A percentile compares a stretch with the other conserved stretches of the same genome.
Evolutionary conservation across 176 grass and related monocot genomes (phyloP).

Genomic region (Themeda triandra): DNA sequence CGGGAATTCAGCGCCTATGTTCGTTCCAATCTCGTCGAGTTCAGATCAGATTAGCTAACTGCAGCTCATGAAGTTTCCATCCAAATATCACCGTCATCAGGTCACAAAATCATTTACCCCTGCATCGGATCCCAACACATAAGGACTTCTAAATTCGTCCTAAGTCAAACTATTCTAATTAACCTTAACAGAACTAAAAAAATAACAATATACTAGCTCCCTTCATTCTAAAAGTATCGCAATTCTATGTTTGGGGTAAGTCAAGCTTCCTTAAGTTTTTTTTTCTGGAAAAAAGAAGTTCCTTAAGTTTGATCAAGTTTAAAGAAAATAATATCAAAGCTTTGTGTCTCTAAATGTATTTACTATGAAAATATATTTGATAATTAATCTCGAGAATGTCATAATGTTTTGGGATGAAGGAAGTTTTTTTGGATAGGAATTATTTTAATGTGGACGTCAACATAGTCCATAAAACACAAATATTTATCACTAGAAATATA

Average conservation of each 20-base stretch:
- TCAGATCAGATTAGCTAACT: not conserved
- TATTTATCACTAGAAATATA: not conserved
- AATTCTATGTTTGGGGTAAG: not conserved
- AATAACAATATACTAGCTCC: not conserved
- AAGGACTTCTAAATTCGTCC: not conserved
- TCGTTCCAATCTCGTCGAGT: not conserved
- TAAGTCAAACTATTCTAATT: not conserved
- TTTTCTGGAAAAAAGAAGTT: too few relatives aligned
- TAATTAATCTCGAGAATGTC: not conserved
- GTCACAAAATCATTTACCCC: not conserved
- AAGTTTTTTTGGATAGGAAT: not conserved
- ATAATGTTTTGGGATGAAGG: too few relatives aligned
- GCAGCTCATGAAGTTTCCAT: not conserved
- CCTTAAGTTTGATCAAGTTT: not conserved
- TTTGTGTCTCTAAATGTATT: not conserved
- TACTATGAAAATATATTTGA: not conserved
- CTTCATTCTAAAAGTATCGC: not conserved
- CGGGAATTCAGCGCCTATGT: not conserved
- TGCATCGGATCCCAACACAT: not conserved
- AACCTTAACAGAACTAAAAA: too few relatives aligned
- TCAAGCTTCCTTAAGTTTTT: not conserved
- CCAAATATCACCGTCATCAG: not conserved
- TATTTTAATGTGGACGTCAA: not conserved
- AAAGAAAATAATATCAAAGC: not conserved
- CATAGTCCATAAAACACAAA: not conserved